These are phyloP conservation scores for Phaeotremella skinneri DNA, from an alignment of 768 basidiomycete genomes.

Conservation along the genomic window DNA sequence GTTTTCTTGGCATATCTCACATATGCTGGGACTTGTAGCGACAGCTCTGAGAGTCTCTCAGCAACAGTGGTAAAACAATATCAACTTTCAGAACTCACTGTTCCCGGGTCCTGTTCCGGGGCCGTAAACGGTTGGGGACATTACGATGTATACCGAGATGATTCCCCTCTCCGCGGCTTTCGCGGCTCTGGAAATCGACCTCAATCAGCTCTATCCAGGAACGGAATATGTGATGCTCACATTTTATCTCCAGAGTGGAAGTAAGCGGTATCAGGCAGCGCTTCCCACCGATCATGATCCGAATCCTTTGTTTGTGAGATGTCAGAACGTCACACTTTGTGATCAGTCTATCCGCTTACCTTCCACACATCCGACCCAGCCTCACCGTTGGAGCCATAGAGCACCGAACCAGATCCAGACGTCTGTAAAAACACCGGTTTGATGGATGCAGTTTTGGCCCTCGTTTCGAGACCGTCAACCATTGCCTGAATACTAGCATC, in stretches of 20 bases:
- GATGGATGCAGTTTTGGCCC: conserved; percentile 4
- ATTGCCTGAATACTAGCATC: conserved; percentile 20
- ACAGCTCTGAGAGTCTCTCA: conserved; percentile 11
- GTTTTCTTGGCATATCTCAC: conserved; percentile 18
- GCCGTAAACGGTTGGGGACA: conserved; percentile 25
- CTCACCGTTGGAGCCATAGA: conserved; percentile 18
- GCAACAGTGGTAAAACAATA: background rate
- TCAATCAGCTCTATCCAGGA: background rate
- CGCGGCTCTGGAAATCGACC: conserved; percentile 2
- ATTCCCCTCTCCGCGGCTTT: conserved; percentile 18
- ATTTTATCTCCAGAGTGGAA: conserved; percentile 22
- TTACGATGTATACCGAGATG: conserved; percentile 22
- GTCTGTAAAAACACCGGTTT: conserved; percentile 24
- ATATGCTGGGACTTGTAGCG: conserved; percentile 21
- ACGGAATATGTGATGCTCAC: background rate
- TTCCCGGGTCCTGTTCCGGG: conserved; percentile 19
- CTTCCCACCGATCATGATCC: conserved; percentile 18
- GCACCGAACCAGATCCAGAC: conserved; percentile 19
- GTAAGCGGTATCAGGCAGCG: conserved; percentile 13
- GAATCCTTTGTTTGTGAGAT: conserved; percentile 13
- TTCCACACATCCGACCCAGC: conserved; percentile 19
- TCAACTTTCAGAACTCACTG: conserved; percentile 10
- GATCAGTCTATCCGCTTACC: conserved; percentile 2
- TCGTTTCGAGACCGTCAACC: conserved; percentile 16
- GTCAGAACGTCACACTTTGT: no score